Base-by-base conservation (phyloP, 2,329 filamentous ascomycete species). In the Microcyclosporella mali region DNA sequence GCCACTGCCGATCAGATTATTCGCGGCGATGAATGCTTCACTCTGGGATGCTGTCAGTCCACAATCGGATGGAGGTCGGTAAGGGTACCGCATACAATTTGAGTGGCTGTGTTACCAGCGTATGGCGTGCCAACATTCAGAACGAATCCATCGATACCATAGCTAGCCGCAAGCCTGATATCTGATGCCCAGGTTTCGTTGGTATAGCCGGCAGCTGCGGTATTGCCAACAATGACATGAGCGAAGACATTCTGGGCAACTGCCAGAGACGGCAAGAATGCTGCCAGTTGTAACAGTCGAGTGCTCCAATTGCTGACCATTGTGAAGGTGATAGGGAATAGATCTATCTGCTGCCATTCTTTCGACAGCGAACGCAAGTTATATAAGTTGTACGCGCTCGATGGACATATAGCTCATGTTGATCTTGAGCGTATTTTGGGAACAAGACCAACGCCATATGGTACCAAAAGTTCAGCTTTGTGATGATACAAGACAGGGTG, bases 81-180 rank as follows among this genome's bases (percentile, higher is more conserved):
- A 6, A 12, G 15, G 6, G 30, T 12, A 16, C 3, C 7, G 7
- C 35, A 15, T 31, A 46, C 43, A 6, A 44, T 32, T n/a, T 48
- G 45, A n/a, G 45, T 48, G 8, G 38, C 43, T 74, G 71, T 39
- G 19, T 36, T 6, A 59, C 58, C 19, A 14, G 40, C 36, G 14
- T 37, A 43, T 9, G 45, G 45, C 1, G 45, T 39, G 9, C 70
- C 71, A 36, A 75, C 73, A 38, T 74, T 75, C 36, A 75, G 61
- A 2, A 71, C 71, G 53, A 74, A 74, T 6, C 70, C 70, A 31
- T 74, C 72, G 30, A 74, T 70, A 15, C 45, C 43, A 27, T 40
- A 41, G 17, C 34, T 42, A 16, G 38, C 33, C 12, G 50, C 50
- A n/a, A 46, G 36, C 15, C 29, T 3, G 7, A 52, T 50, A 14